Evolutionary conservation across 768 basidiomycete species (phyloP).

Genomic region (Chlorophyllum brunneum): DNA sequence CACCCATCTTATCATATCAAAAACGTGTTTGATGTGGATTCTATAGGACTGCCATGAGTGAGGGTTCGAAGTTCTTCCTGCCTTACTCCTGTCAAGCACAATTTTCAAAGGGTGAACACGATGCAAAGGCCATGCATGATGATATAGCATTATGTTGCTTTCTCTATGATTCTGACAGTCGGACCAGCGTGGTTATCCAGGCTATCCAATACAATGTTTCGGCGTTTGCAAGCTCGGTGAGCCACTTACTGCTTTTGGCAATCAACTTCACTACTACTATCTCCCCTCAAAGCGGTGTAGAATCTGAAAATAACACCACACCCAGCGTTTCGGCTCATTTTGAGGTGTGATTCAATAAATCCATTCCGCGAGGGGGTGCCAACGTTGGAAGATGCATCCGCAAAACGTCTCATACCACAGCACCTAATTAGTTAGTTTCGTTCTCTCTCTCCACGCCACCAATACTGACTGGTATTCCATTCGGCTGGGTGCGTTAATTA

Average conservation of each 20-base stretch:
- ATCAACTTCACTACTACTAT: too few species aligned
- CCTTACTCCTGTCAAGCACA: not conserved
- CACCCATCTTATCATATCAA: conserved; percentile 9
- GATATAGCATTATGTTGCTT: not conserved
- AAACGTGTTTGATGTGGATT: conserved; percentile 10
- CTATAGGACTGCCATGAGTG: conserved; percentile 2
- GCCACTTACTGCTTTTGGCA: not conserved
- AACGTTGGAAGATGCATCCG: too few species aligned
- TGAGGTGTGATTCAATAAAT: too few species aligned
- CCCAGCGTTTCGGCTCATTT: not conserved
- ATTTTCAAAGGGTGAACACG: not conserved
- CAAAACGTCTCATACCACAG: too few species aligned
- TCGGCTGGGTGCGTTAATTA: too few species aligned
- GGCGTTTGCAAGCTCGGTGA: not conserved
- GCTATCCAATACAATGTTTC: not conserved
- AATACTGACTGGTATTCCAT: too few species aligned
- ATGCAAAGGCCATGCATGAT: not conserved
- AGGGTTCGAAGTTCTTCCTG: conserved; percentile 7
- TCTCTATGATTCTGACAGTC: not conserved
- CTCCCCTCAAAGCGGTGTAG: too few species aligned
- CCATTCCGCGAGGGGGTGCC: too few species aligned
- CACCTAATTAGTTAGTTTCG: too few species aligned
- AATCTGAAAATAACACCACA: too few species aligned
- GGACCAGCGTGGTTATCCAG: not conserved
- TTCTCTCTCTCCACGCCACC: too few species aligned